phyloP scores from a whole-genome alignment of 2,329 filamentous ascomycete genomes.

The Fusarium tricinctum region DNA sequence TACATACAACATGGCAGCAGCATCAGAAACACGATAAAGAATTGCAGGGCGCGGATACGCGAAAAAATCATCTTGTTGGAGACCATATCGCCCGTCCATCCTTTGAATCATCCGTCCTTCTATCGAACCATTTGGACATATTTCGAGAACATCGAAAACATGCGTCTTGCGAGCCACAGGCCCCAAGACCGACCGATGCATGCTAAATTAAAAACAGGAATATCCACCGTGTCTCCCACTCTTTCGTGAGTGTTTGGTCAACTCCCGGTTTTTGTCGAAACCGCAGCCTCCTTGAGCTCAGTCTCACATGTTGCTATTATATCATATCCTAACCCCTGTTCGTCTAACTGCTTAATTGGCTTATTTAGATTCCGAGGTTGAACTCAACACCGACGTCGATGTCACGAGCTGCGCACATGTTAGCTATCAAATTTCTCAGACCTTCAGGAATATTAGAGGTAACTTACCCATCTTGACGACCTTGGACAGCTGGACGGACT shows the following conservation, averaged over 20 bases:
- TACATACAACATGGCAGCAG: neutral
- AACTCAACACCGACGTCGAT: slow-evolving; percentile 98
- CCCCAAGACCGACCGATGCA: slow-evolving; percentile 47
- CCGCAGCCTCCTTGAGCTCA: slow-evolving; percentile 35
- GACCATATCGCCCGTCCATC: slow-evolving; percentile 46
- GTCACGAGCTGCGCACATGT: slow-evolving; percentile 76
- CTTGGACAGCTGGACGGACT: slow-evolving; percentile 98
- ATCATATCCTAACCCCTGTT: slow-evolving; percentile 43
- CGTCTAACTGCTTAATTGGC: slow-evolving; percentile 26
- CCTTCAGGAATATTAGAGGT: neutral
- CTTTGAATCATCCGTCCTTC: slow-evolving; percentile 46
- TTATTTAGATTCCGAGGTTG: slow-evolving; percentile 86
- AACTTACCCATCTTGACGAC: slow-evolving; percentile 95
- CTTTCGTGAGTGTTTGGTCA: slow-evolving; percentile 34
- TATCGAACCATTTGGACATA: slow-evolving; percentile 44
- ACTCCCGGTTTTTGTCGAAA: slow-evolving; percentile 35
- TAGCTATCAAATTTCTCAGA: slow-evolving; percentile 33
- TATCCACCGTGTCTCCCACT: slow-evolving; percentile 40
- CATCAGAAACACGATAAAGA: slow-evolving; percentile 6
- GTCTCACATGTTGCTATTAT: slow-evolving; percentile 49
- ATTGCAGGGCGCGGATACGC: slow-evolving; percentile 20
- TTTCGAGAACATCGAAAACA: slow-evolving; percentile 43
- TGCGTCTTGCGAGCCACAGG: slow-evolving; percentile 39
- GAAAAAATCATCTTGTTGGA: slow-evolving; percentile 48
- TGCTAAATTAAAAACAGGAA: slow-evolving; percentile 51